These are phyloP conservation scores for Suillus subalutaceus DNA, from an alignment of 768 basidiomycete genomes.

Conservation along the genomic window DNA sequence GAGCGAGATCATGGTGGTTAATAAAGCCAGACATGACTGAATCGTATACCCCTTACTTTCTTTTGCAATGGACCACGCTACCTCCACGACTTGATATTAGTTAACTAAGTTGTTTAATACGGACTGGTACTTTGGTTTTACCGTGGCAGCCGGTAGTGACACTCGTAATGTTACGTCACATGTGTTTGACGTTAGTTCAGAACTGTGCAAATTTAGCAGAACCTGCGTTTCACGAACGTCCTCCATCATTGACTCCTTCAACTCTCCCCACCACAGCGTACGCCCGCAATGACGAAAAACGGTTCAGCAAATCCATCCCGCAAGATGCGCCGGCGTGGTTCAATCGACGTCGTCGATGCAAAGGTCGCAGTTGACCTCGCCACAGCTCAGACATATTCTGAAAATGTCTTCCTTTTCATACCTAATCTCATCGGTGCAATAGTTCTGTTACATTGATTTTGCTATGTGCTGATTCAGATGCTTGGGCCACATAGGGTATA, in stretches of 20 bases:
- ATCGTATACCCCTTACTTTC: constrained; percentile 5
- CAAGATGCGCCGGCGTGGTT: constrained; percentile 47
- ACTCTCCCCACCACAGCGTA: background rate
- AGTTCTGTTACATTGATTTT: constrained; percentile 11
- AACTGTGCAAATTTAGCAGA: background rate
- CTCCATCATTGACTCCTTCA: background rate
- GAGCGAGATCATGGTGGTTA: background rate
- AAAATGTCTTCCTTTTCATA: constrained; percentile 97
- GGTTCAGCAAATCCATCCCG: constrained; percentile 32
- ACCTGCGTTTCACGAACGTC: background rate
- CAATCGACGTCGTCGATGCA: constrained; percentile 77
- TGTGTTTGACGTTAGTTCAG: background rate
- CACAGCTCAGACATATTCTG: constrained; percentile 82
- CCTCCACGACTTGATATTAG: constrained; percentile 5
- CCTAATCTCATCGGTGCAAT: constrained; percentile 91
- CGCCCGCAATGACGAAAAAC: constrained; percentile 16
- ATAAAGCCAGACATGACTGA: constrained; percentile 4
- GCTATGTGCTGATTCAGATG: constrained; percentile 2
- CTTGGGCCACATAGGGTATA: constrained; percentile 63
- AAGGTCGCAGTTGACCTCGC: constrained; percentile 87
- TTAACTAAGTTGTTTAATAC: background rate
- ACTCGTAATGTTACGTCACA: constrained; percentile 6
- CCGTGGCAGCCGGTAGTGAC: background rate
- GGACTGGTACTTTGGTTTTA: constrained; percentile 1
- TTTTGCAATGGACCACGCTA: background rate